A percentile compares a stretch with the other conserved stretches of the same genome.
Evolutionary conservation across 192 early-diverging fungal species (phyloP).

Genomic region (Backusella circina): DNA sequence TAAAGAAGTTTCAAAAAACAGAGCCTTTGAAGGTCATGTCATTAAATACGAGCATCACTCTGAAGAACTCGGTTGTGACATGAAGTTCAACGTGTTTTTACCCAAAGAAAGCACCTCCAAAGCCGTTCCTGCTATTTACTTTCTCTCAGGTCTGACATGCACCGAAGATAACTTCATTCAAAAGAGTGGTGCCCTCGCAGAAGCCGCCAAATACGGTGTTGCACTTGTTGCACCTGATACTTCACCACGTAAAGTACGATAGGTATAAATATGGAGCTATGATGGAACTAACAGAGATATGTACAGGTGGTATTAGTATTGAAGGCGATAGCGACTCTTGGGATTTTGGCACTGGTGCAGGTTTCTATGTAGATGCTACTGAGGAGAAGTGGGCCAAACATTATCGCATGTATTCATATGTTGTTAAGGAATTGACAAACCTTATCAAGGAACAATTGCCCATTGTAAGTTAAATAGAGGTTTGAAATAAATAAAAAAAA

Average conservation of each 20-base stretch:
- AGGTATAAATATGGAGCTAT: neutral
- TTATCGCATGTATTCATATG: constrained; percentile 86
- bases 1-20: constrained; percentile 49
- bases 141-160: constrained; percentile 79
- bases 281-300: neutral
- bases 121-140: constrained; percentile 58
- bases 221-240: constrained; percentile 85
- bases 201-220: constrained; percentile 64
- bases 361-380: constrained; percentile 77
- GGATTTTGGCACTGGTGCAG: constrained; percentile 66
- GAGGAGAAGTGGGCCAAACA: constrained; percentile 65
- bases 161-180: constrained; percentile 88
- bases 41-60: constrained; percentile 74
- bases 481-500: neutral
- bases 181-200: constrained; percentile 71
- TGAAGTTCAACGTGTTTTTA: constrained; percentile 76
- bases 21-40: constrained; percentile 65
- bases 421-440: constrained; percentile 67
- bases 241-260: constrained; percentile 58
- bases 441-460: constrained; percentile 53
- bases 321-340: constrained; percentile 69
- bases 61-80: constrained; percentile 55
- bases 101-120: constrained; percentile 46
- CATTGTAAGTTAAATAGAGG: constrained; percentile 50
- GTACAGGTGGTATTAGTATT: constrained; percentile 52